Conservation (phyloP, 2,329 filamentous ascomycete species). For the Cadophora luteo-olivacea region DNA sequence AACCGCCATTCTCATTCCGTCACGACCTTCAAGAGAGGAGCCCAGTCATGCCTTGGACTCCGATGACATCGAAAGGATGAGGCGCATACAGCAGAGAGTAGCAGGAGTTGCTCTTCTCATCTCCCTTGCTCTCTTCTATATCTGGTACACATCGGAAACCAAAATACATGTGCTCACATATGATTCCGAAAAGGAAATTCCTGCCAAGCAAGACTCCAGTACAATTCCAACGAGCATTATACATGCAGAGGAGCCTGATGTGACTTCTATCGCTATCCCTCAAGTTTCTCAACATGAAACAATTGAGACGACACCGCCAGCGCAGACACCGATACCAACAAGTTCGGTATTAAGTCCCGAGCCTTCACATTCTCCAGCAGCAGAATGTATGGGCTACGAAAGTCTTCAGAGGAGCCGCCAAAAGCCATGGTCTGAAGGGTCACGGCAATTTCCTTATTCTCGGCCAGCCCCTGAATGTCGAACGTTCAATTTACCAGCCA, state of each 20-base stretch:
- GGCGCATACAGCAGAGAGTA: conserved; percentile 23
- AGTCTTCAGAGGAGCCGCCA: conserved; percentile 34
- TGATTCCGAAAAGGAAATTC: not conserved
- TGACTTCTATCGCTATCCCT: not conserved
- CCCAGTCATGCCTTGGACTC: conserved; percentile 1
- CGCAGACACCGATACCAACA: not conserved
- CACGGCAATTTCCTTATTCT: conserved; percentile 78
- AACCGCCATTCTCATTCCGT: not conserved
- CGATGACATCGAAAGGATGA: conserved; percentile 7
- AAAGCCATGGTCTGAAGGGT: conserved; percentile 55
- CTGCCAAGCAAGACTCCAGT: conserved; percentile 1
- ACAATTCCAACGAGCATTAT: not conserved
- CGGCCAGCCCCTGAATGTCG: conserved; percentile 78
- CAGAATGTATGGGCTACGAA: conserved; percentile 35
- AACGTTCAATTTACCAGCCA: conserved; percentile 77
- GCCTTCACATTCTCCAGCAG: conserved; percentile 18
- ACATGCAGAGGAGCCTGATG: not conserved
- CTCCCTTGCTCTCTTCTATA: conserved; percentile 24
- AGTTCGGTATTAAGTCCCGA: not conserved
- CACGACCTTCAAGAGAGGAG: conserved; percentile 7
- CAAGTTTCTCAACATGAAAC: conserved; percentile 16
- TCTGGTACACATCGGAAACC: conserved; percentile 16
- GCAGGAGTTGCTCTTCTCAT: conserved; percentile 22
- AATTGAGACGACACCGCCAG: not conserved
- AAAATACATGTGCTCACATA: conserved; percentile 25